Base-by-base conservation (phyloP, 192 early-diverging fungal species). In the Coemansia sp. region DNA sequence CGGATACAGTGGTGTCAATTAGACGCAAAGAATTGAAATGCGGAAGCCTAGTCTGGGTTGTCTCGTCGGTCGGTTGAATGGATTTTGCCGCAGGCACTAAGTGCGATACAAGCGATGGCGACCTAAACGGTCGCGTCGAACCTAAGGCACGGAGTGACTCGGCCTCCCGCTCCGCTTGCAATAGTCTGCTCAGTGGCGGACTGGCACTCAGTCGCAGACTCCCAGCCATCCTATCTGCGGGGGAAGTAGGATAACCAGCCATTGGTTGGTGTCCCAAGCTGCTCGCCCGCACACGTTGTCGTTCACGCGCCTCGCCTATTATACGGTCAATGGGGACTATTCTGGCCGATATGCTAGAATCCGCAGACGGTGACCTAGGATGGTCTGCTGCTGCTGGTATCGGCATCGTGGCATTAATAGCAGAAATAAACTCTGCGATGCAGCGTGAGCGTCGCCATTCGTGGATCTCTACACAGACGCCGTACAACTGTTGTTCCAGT, bases 371-470 rank as follows among this genome's bases (percentile, higher is more conserved):
- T 3, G 69, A 56, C 11, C 61, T 3, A 45, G n/a, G 38, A 66
- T 56, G 30, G 12, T 36, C 66, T 59, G 63, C 36, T 34, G 58
- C 33, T 34, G 50, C 11, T 30, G 14, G 18, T 33, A 33, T 22
- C n/a, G 34, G 51, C 34, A 38, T n/a, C 0, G 28, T n/a, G 28
- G 66, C 32, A 10, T 32, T 22, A 40, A 42, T 34, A 4, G 7
- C 58, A 16, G 30, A 12, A 3, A 80, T 59, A 69, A 80, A 72
- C 16, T 65, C 73, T 0, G 11, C 42, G 8, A 80, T 49, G 29
- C 63, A 71, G 5, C 29, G 58, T 4, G 72, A 72, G n/a, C 72
- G 66, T 25, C 77, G 65, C 77, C 77, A 80, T 63, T 80, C 77
- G 12, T 72, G 57, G 48, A 80, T 67, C 58, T 80, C 77, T 55